Evolutionary conservation across 2,329 filamentous ascomycete genomes (phyloP).

Genomic region (Cladosporium sp.): DNA sequence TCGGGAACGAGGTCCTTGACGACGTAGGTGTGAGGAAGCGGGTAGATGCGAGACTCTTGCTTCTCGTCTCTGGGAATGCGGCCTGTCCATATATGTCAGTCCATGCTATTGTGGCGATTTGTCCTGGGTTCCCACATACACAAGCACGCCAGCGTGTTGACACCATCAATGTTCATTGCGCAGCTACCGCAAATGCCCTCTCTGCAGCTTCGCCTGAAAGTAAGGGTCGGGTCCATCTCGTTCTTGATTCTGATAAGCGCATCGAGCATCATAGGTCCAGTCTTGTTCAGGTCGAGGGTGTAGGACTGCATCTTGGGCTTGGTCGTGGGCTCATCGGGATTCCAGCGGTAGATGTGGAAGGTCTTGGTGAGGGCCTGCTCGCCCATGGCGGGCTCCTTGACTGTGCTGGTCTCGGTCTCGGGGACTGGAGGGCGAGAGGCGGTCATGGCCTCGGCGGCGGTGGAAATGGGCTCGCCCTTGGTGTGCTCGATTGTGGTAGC

Average conservation of each 20-base stretch:
- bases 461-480: slow-evolving; percentile 29
- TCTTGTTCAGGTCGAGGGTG: slow-evolving; percentile 96
- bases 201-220: slow-evolving; percentile 91
- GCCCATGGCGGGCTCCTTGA: slow-evolving; percentile 57
- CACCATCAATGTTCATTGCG: slow-evolving; percentile 99
- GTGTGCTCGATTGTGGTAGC: slow-evolving; percentile 32
- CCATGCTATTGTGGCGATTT: not conserved
- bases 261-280: slow-evolving; percentile 96
- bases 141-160: slow-evolving; percentile 94
- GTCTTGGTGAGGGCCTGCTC: slow-evolving; percentile 70
- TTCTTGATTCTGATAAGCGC: slow-evolving; percentile 98
- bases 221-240: slow-evolving; percentile 92
- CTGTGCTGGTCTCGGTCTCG: slow-evolving; percentile 55
- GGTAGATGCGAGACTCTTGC: slow-evolving; percentile 90
- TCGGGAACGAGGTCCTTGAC: slow-evolving; percentile 99
- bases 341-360: slow-evolving; percentile 99
- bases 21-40: slow-evolving; percentile 95
- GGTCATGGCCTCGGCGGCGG: slow-evolving; percentile 28
- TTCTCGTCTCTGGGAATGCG: slow-evolving; percentile 81
- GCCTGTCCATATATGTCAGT: slow-evolving; percentile 51
- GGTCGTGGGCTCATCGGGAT: slow-evolving; percentile 82
- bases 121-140: slow-evolving; percentile 44
- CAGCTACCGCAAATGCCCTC: slow-evolving; percentile 99
- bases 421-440: slow-evolving; percentile 34
- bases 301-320: slow-evolving; percentile 97